Percentiles rank a stretch among this genome's conserved stretches.
These are phyloP conservation scores for Tetracladium marchalianum DNA, from an alignment of 495 filamentous ascomycete species.

Conservation along the genomic window DNA sequence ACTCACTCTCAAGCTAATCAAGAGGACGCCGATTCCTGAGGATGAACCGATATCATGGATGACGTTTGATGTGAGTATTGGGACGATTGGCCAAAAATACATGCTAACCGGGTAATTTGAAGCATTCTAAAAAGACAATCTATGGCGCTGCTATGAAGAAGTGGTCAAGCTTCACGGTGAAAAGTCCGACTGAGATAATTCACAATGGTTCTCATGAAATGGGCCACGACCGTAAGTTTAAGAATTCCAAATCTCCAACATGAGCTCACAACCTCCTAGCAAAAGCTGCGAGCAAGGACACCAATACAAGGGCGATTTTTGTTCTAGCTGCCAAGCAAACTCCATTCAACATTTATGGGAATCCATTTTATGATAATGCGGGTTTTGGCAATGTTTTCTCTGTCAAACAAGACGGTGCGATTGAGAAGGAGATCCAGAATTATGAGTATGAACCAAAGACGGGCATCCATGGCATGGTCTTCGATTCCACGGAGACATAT, in stretches of 20 bases:
- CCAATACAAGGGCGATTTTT: conserved; percentile 81
- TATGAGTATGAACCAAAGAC: conserved; percentile 64
- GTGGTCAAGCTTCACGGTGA: conserved; percentile 71
- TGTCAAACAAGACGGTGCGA: conserved; percentile 47
- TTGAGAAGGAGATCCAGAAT: conserved; percentile 66
- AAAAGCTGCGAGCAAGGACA: conserved; percentile 52
- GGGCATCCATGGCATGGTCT: conserved; percentile 83
- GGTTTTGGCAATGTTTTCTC: conserved; percentile 73
- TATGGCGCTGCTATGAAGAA: conserved; percentile 86
- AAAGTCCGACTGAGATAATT: conserved; percentile 66
- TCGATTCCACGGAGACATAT: conserved; percentile 74
- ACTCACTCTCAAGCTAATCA: conserved; percentile 57
- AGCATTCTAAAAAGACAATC: conserved; percentile 72
- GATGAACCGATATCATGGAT: conserved; percentile 88
- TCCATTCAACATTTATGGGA: conserved; percentile 73
- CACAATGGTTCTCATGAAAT: conserved; percentile 68
- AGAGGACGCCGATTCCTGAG: conserved; percentile 67
- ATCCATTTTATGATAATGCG: conserved; percentile 79
- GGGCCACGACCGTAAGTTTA: conserved; percentile 42
- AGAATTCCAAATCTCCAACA: conserved; percentile 2
- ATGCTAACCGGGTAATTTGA: background rate
- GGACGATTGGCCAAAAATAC: background rate
- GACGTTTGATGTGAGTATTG: conserved; percentile 60
- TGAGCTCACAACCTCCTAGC: conserved; percentile 32
- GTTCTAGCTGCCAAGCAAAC: conserved; percentile 65